phyloP scores from a whole-genome alignment of 1,284 basidiomycete species.

The Thelephora terrestris region DNA sequence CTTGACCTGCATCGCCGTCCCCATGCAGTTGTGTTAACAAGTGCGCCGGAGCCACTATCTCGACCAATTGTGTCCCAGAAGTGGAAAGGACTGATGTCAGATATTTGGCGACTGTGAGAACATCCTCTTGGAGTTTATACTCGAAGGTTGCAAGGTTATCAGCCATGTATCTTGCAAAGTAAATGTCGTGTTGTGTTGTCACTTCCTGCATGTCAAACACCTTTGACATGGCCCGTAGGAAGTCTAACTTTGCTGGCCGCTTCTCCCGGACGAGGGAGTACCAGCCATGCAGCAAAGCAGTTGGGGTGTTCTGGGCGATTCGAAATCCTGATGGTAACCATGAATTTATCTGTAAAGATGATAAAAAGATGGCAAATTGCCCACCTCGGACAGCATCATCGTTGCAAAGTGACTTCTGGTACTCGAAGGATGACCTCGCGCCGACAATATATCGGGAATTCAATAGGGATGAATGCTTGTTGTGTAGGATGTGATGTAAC shows the following conservation, averaged over 20 bases:
- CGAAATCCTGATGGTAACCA: slow-evolving; percentile 46
- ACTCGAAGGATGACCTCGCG: slow-evolving; percentile 73
- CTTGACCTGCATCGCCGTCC: slow-evolving; percentile 5
- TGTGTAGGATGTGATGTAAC: slow-evolving; percentile 75
- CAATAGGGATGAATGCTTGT: slow-evolving; percentile 84
- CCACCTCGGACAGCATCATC: slow-evolving; percentile 39
- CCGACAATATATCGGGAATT: slow-evolving; percentile 79
- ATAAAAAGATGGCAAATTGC: slow-evolving; percentile 3
- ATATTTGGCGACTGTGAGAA: slow-evolving; percentile 73
- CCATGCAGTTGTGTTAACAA: slow-evolving; percentile 51
- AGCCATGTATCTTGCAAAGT: slow-evolving; percentile 84
- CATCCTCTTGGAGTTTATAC: slow-evolving; percentile 93
- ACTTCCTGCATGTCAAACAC: slow-evolving; percentile 52
- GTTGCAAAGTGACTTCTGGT: slow-evolving; percentile 53
- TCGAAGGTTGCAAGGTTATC: slow-evolving; percentile 91
- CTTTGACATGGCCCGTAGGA: slow-evolving; percentile 74
- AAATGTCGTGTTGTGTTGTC: slow-evolving; percentile 62
- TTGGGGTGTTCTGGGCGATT: slow-evolving; percentile 39
- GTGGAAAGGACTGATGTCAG: slow-evolving; percentile 79
- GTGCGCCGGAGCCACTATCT: slow-evolving; percentile 57
- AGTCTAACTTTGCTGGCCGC: slow-evolving; percentile 74
- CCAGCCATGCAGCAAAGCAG: slow-evolving; percentile 81
- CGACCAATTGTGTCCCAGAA: slow-evolving; percentile 72
- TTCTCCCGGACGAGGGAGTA: slow-evolving; percentile 88
- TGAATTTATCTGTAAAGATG: neutral